A percentile compares a stretch with the other conserved stretches of the same genome.
These are phyloP conservation scores for Monosporascus sp. DNA, from an alignment of 2,329 filamentous ascomycete species.

Conservation along the genomic window DNA sequence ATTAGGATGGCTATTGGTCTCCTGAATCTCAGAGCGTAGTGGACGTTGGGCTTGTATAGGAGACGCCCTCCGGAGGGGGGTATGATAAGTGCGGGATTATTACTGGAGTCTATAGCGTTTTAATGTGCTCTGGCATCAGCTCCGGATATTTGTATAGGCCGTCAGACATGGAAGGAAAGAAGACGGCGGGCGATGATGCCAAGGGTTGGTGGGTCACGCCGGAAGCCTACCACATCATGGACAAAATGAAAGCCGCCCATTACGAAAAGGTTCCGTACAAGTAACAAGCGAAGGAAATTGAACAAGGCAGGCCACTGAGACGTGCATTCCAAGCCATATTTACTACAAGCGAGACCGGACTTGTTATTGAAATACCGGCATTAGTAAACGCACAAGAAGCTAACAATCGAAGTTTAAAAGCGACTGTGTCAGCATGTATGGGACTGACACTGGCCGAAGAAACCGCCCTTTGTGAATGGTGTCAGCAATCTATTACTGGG, in stretches of 20 bases:
- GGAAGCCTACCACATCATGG: not conserved
- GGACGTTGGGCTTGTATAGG: too few relatives aligned
- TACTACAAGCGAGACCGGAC: not conserved
- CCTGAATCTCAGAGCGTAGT: too few relatives aligned
- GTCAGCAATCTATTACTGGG: too few relatives aligned
- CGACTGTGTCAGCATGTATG: not conserved
- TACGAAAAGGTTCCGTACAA: not conserved
- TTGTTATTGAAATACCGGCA: not conserved
- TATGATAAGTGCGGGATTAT: too few relatives aligned
- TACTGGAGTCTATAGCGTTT: too few relatives aligned
- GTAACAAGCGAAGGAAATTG: not conserved
- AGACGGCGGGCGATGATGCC: not conserved
- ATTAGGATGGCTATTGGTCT: too few relatives aligned
- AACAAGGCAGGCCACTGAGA: not conserved
- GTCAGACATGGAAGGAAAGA: too few relatives aligned
- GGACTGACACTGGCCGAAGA: too few relatives aligned
- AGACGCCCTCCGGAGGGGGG: too few relatives aligned
- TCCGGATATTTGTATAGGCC: too few relatives aligned
- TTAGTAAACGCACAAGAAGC: not conserved
- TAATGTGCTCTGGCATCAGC: too few relatives aligned
- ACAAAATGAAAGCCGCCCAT: not conserved
- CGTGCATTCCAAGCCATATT: not conserved
- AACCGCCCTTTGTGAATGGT: too few relatives aligned
- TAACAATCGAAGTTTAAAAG: slow-evolving; percentile 1
- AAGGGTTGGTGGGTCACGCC: slow-evolving; percentile 1